Evolutionary conservation across 1,139 yeast genomes (phyloP).

Genomic region (Blastobotrys buckinghamii): DNA sequence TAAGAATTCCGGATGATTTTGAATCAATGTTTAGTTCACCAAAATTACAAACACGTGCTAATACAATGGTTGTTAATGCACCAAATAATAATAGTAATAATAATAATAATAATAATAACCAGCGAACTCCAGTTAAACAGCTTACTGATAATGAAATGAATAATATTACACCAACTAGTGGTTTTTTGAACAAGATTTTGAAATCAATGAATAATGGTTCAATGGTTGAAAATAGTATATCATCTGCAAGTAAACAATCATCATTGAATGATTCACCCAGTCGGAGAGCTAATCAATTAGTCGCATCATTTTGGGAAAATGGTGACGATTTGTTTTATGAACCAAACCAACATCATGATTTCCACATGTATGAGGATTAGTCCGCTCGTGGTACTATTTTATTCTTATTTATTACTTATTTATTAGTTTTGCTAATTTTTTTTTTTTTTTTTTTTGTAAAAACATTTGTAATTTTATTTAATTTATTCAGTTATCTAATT

Average conservation of each 20-base stretch:
- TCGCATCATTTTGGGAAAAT: background rate
- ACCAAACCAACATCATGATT: background rate
- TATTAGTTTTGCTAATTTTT: no score
- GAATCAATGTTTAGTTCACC: constrained; percentile 11
- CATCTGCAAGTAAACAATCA: background rate
- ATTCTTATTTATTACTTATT: background rate
- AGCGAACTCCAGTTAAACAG: constrained; percentile 4
- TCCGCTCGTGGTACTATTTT: background rate
- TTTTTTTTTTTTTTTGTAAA: background rate
- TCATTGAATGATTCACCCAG: background rate
- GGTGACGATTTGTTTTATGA: background rate
- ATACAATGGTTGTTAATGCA: no score
- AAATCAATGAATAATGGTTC: background rate
- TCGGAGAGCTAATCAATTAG: background rate
- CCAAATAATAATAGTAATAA: background rate
- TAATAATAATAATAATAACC: background rate
- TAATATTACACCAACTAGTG: background rate
- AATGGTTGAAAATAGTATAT: background rate
- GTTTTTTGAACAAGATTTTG: background rate
- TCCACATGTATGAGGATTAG: constrained; percentile 3
- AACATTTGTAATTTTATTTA: background rate
- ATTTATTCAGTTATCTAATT: no score
- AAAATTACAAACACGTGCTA: background rate
- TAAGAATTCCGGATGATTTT: constrained; percentile 9
- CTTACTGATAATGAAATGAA: constrained; percentile 1